These are phyloP conservation scores for Saccharomyces hybrid DNA, from an alignment of 1,139 yeast species.

Conservation along the genomic window DNA sequence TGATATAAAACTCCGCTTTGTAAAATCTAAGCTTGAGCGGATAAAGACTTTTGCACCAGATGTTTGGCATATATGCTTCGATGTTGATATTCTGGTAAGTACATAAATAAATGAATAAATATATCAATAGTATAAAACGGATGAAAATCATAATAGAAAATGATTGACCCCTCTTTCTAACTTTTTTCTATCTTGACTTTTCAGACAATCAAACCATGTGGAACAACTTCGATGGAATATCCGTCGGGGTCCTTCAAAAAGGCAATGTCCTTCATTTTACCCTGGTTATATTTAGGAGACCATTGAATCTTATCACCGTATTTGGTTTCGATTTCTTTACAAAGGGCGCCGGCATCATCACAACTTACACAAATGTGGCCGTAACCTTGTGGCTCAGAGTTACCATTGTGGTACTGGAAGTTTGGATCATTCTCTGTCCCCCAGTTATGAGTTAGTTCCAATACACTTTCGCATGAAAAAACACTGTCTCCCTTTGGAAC, in stretches of 20 bases:
- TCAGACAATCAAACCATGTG: constrained; percentile 22
- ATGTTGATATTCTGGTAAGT: constrained; percentile 30
- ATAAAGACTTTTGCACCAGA: constrained; percentile 87
- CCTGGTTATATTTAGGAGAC: constrained; percentile 53
- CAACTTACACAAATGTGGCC: constrained; percentile 81
- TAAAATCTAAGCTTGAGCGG: constrained; percentile 36
- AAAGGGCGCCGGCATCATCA: constrained; percentile 52
- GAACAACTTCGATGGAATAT: constrained; percentile 70
- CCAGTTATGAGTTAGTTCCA: constrained; percentile 91
- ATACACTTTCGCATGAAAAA: constrained; percentile 47
- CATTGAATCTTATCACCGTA: constrained; percentile 44
- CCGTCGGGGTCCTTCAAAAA: constrained; percentile 90
- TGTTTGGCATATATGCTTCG: constrained; percentile 71
- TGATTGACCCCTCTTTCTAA: neutral
- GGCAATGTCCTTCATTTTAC: constrained; percentile 53
- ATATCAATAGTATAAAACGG: neutral
- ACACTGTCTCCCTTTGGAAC: constrained; percentile 33
- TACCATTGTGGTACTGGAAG: constrained; percentile 79
- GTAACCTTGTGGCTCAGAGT: constrained; percentile 70
- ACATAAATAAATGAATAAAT: neutral
- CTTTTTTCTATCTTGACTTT: neutral
- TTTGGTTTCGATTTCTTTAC: constrained; percentile 42
- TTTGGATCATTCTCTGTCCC: constrained; percentile 79
- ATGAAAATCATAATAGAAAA: neutral
- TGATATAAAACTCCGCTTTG: constrained; percentile 6